These are phyloP conservation scores for Euryodendron excelsum DNA, from an alignment of 148 eudicot species.

Conservation along the genomic window DNA sequence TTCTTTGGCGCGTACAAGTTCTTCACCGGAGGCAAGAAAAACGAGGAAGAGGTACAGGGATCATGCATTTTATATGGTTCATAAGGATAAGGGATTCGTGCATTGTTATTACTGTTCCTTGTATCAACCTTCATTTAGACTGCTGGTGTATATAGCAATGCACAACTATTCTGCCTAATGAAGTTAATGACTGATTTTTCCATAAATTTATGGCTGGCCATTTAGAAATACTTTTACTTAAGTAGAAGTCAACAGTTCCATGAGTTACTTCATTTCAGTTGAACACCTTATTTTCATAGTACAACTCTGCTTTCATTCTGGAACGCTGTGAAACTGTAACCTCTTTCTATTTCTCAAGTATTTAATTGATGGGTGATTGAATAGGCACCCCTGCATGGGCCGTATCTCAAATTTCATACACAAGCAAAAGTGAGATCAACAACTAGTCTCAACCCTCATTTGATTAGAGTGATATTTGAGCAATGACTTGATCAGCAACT, in stretches of 20 bases:
- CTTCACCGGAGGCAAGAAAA: slow-evolving; percentile 59
- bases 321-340: too few species aligned
- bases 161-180: not conserved
- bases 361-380: not conserved
- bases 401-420: not conserved
- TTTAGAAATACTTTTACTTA: not conserved
- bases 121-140: not conserved
- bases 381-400: not conserved
- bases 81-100: not conserved
- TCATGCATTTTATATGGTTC: not conserved
- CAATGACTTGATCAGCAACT: not conserved
- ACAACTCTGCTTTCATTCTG: too few species aligned
- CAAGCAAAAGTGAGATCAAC: not conserved
- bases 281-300: too few species aligned
- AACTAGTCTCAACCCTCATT: not conserved
- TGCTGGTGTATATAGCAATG: not conserved
- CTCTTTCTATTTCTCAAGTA: too few species aligned
- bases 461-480: not conserved
- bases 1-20: slow-evolving; percentile 59
- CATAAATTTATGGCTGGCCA: not conserved
- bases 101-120: not conserved
- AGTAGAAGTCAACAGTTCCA: not conserved
- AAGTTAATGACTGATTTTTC: not conserved
- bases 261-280: not conserved
- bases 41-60: slow-evolving; percentile 54